A percentile compares a stretch with the other conserved stretches of the same genome.
Conservation (phyloP, 202 grass and related monocot species). For the Schoenoplectus triqueter region DNA sequence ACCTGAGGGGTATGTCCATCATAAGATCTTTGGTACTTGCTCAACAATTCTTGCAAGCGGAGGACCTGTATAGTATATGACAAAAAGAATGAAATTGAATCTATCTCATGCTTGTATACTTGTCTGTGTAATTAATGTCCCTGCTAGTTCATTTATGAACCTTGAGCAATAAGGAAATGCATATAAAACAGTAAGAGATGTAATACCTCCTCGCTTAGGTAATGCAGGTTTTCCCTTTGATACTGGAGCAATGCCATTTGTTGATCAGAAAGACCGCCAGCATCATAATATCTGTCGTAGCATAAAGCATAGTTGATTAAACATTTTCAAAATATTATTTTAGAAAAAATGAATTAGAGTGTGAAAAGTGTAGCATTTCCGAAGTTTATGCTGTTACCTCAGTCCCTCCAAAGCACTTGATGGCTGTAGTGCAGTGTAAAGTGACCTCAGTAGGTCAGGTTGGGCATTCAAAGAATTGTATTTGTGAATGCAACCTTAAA, state of each 20-base stretch:
- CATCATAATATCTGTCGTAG: conserved; percentile 76
- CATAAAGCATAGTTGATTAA: conserved; percentile 29
- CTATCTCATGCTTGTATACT: neutral
- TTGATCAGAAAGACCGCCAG: conserved; percentile 83
- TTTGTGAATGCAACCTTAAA: conserved; percentile 83
- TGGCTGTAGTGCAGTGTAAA: conserved; percentile 94
- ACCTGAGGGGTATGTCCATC: conserved; percentile 84
- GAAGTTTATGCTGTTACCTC: conserved; percentile 62
- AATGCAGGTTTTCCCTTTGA: conserved; percentile 98
- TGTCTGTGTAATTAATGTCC: neutral
- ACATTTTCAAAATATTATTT: neutral
- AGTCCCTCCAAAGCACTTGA: conserved; percentile 72
- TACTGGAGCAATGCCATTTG: conserved; percentile 97
- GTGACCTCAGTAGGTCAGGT: conserved; percentile 85
- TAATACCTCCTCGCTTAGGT: conserved; percentile 94
- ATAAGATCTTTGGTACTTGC: conserved; percentile 95
- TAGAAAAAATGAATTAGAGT: neutral
- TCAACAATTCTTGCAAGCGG: conserved; percentile 94
- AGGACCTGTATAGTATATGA: conserved; percentile 66
- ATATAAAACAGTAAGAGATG: conserved; percentile 6
- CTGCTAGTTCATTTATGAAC: neutral
- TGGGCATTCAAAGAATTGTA: conserved; percentile 86
- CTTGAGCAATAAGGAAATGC: conserved; percentile 4
- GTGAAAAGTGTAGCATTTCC: neutral
- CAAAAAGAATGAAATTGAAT: conserved; percentile 31